Conservation (phyloP, 2,329 filamentous ascomycete species). For the Teratosphaeria gauchensis region DNA sequence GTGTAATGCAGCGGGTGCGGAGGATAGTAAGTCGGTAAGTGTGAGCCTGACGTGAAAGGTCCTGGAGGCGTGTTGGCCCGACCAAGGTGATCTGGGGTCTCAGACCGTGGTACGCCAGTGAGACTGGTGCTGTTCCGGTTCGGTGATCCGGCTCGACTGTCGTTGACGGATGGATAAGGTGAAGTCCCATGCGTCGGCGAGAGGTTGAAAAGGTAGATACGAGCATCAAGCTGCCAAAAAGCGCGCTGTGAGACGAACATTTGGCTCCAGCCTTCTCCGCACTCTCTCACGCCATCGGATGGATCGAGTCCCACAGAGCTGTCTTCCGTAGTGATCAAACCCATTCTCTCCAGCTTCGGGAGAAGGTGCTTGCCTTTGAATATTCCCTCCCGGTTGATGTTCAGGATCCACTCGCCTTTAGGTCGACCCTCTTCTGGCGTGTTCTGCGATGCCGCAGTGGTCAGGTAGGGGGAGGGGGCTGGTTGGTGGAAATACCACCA, state of each 20-base stretch:
- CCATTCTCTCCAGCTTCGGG: constrained; percentile 89
- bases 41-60: constrained; percentile 72
- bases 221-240: constrained; percentile 88
- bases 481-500: constrained; percentile 97
- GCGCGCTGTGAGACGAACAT: constrained; percentile 74
- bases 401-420: constrained; percentile 76
- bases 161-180: constrained; percentile 37
- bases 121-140: constrained; percentile 12
- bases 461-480: constrained; percentile 56
- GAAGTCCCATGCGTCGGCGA: constrained; percentile 45
- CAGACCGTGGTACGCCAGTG: background rate
- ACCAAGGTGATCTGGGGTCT: constrained; percentile 8
- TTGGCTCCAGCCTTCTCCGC: constrained; percentile 57
- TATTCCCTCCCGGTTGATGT: constrained; percentile 78
- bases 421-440: constrained; percentile 63
- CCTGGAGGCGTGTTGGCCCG: constrained; percentile 35
- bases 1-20: constrained; percentile 73
- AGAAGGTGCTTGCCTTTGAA: constrained; percentile 74
- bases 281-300: constrained; percentile 42
- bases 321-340: constrained; percentile 66
- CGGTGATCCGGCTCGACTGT: constrained; percentile 44
- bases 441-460: constrained; percentile 51
- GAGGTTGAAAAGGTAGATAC: constrained; percentile 79
- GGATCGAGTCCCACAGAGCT: constrained; percentile 58
- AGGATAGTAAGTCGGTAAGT: constrained; percentile 85